Evolutionary conservation across 2,329 filamentous ascomycete genomes (phyloP), one percentile per base, ranked within the genome.

Genomic region (Trichoderma semiorbis): DNA sequence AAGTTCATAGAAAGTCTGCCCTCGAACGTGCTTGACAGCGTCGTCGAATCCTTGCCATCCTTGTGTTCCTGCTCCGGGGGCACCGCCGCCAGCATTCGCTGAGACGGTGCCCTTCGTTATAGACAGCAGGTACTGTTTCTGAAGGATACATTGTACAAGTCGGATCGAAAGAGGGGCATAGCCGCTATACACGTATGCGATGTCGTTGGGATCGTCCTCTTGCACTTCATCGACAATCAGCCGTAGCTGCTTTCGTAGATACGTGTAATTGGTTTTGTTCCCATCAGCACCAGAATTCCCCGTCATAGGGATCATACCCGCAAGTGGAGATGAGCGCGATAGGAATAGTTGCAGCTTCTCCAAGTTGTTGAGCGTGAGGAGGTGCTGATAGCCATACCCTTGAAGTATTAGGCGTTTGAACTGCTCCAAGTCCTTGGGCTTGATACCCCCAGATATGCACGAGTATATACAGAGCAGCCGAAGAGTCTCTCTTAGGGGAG

Each of bases 131-230:
- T 95, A 93, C 71, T 93, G 90, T 81, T 99, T 99, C 80, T 98
- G 95, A 62, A 99, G 83, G 64, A 98, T 89, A 79, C 93, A 96
- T 81, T 99, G 97, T 7, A 99, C 92, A 5, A 99, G 88, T 18
- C 96, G 91, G 69, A 98, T 89, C 58, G 93, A 97, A 14, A 99
- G 87, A 0, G 96, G 97, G 5, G 97, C 96, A 79, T 98, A 99
- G 67, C 96, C 97, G 74, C 93, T 97, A 82, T 98, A 99, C 12
- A 98, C 95, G 78, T 99, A 99, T n/a, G 95, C 92, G 73, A 98
- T 91, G 77, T 99, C 96, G 77, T 96, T 93, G 3, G 96, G 96
- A 61, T 97, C 92, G 72, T 96, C 91, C 81, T 99, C 96, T 78
- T 97, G 95, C 50, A 99, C 95, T 79, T 98, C 96, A 79, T 99